phyloP scores from a whole-genome alignment of 176 grass and related monocot genomes.

The Urochloa ruziziensis region DNA sequence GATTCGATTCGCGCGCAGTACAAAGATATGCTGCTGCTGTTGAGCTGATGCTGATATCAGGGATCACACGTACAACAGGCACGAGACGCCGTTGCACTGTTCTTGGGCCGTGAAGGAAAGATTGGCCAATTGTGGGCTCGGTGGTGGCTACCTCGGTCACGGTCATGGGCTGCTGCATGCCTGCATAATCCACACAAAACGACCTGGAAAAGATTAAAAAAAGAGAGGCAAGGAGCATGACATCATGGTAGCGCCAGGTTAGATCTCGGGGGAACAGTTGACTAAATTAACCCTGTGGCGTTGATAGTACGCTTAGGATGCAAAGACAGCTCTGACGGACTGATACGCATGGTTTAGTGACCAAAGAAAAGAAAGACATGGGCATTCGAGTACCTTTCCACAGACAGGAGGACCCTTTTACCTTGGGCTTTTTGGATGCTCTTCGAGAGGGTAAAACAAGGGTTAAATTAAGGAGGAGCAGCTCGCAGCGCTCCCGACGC shows the following conservation, averaged over 20 bases:
- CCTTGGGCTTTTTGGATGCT: constrained; percentile 40
- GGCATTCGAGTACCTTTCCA: constrained; percentile 33
- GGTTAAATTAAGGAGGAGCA: not conserved
- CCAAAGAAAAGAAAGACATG: constrained; percentile 18
- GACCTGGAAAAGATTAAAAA: not conserved
- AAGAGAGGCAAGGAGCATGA: constrained; percentile 17
- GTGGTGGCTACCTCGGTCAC: not conserved
- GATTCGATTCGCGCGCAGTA: not conserved
- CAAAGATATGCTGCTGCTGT: not conserved
- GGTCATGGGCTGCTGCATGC: too few relatives aligned
- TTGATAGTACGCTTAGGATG: not conserved
- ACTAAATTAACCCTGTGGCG: constrained; percentile 20
- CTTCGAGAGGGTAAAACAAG: constrained; percentile 42
- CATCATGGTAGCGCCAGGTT: constrained; percentile 29
- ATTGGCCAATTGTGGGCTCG: not conserved
- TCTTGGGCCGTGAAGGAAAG: not conserved
- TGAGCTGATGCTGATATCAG: not conserved
- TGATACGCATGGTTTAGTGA: constrained; percentile 12
- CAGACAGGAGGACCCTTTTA: not conserved
- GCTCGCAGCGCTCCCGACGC: not conserved
- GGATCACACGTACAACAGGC: not conserved
- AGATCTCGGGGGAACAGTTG: constrained; percentile 25
- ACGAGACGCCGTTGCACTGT: not conserved
- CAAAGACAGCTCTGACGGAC: constrained; percentile 35
- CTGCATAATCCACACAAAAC: not conserved